Evolutionary conservation across 805 yeast genomes (phyloP).

Genomic region (Teunomyces barrocoloradensis): DNA sequence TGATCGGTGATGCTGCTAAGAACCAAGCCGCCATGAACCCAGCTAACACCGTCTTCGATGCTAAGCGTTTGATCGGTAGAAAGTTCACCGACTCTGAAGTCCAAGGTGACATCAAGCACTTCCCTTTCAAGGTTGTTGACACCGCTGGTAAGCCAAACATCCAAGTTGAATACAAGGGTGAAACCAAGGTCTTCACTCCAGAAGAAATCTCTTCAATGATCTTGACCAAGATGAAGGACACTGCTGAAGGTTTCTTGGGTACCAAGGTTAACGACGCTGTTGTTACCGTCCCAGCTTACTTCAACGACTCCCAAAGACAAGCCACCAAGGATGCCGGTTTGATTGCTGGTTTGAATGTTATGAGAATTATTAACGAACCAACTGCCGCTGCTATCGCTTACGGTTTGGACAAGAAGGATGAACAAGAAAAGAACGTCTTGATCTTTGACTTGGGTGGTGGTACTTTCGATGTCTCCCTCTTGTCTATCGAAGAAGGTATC

Average conservation of each 20-base stretch:
- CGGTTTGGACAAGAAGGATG: constrained; percentile 53
- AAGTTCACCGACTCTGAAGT: constrained; percentile 27
- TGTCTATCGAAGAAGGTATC: constrained; percentile 48
- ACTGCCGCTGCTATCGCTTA: constrained; percentile 35
- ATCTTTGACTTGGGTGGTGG: constrained; percentile 48
- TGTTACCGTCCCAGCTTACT: constrained; percentile 33
- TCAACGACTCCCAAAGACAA: constrained; percentile 33
- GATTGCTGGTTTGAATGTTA: constrained; percentile 33
- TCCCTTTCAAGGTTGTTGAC: constrained; percentile 33
- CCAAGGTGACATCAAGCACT: constrained; percentile 29
- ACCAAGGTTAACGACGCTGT: constrained; percentile 26
- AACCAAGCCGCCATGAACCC: constrained; percentile 36
- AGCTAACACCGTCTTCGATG: constrained; percentile 31
- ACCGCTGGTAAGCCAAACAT: constrained; percentile 28
- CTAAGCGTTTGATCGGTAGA: constrained; percentile 34
- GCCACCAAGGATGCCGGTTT: constrained; percentile 36
- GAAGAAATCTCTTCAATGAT: constrained; percentile 32
- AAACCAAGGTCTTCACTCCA: constrained; percentile 32
- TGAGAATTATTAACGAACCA: constrained; percentile 35
- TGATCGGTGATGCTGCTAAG: constrained; percentile 35
- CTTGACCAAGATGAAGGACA: constrained; percentile 33
- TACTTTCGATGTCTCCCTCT: constrained; percentile 46
- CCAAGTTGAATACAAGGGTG: constrained; percentile 32
- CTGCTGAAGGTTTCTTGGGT: constrained; percentile 31
- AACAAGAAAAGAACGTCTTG: constrained; percentile 57